A percentile compares a stretch with the other conserved stretches of the same genome.
These are phyloP conservation scores for Xylaria grammica DNA, from an alignment of 495 filamentous ascomycete species.

Conservation along the genomic window DNA sequence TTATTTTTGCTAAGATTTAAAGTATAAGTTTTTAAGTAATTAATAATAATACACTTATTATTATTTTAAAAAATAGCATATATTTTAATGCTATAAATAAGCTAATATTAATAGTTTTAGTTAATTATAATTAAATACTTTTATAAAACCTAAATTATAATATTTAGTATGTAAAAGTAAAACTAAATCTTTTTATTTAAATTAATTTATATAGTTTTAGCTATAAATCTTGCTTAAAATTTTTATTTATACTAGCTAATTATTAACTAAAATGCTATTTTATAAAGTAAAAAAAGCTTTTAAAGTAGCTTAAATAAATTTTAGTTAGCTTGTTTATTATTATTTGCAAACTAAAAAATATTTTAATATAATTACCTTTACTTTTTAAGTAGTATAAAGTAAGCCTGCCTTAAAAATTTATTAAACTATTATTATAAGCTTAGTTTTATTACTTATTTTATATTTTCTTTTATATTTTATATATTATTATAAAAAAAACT, in stretches of 20 bases:
- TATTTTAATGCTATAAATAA: background rate
- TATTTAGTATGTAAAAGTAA: too few species aligned
- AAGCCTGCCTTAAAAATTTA: background rate
- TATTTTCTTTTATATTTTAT: background rate
- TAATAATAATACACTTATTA: background rate
- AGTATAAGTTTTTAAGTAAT: background rate
- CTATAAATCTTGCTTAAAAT: too few species aligned
- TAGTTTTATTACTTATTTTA: background rate
- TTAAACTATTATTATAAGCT: constrained; percentile 2
- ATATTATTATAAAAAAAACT: background rate
- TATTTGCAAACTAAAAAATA: background rate
- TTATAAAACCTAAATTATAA: too few species aligned
- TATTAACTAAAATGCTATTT: constrained; percentile 7
- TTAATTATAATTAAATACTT: too few species aligned
- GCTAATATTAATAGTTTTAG: background rate
- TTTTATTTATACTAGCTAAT: too few species aligned
- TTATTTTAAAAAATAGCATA: constrained; percentile 2
- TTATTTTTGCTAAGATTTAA: too few species aligned
- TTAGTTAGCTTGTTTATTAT: background rate
- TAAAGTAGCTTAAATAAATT: background rate
- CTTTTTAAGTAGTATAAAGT: background rate
- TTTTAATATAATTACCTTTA: background rate
- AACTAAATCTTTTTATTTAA: too few species aligned
- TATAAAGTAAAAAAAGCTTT: background rate
- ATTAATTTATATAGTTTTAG: constrained; percentile 1